Percentiles rank a stretch among this genome's conserved stretches.
Conservation (phyloP, 2,329 filamentous ascomycete species). For the Mollisia scopiformis region DNA sequence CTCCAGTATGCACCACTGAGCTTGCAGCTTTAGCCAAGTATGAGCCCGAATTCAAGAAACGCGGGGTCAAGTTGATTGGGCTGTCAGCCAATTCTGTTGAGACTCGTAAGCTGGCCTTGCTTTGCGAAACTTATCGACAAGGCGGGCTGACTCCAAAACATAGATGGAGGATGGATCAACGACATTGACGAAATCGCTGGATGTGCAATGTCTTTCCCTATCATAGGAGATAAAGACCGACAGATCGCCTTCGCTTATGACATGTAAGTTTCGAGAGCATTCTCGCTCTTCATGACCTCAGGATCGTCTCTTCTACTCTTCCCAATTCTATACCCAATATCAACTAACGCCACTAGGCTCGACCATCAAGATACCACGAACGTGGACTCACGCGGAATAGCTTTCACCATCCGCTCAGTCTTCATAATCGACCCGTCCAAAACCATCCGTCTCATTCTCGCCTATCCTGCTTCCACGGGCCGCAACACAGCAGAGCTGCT, state of each 20-base stretch:
- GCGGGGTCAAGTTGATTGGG: conserved; percentile 87
- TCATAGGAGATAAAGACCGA: conserved; percentile 79
- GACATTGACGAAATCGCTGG: conserved; percentile 81
- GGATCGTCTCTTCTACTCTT: no score
- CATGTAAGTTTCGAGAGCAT: conserved; percentile 49
- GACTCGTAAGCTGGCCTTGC: background rate
- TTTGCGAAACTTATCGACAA: no score
- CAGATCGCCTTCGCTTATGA: conserved; percentile 77
- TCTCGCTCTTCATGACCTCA: background rate
- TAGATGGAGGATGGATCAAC: conserved; percentile 80
- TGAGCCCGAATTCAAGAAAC: conserved; percentile 82
- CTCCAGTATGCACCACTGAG: conserved; percentile 92
- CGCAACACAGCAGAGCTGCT: conserved; percentile 80
- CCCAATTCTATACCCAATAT: no score
- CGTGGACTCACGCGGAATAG: conserved; percentile 78
- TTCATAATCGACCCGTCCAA: conserved; percentile 94
- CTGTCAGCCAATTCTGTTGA: conserved; percentile 70
- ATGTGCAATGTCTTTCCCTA: conserved; percentile 71
- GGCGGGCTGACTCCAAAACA: background rate
- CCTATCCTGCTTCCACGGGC: conserved; percentile 88
- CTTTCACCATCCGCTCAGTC: conserved; percentile 91
- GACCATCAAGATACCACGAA: conserved; percentile 82
- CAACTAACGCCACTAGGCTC: conserved; percentile 49
- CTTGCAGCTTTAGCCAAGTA: conserved; percentile 90
- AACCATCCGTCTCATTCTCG: conserved; percentile 88